phyloP scores from a whole-genome alignment of 1,284 basidiomycete species.

The Cryptococcus wingfieldii region DNA sequence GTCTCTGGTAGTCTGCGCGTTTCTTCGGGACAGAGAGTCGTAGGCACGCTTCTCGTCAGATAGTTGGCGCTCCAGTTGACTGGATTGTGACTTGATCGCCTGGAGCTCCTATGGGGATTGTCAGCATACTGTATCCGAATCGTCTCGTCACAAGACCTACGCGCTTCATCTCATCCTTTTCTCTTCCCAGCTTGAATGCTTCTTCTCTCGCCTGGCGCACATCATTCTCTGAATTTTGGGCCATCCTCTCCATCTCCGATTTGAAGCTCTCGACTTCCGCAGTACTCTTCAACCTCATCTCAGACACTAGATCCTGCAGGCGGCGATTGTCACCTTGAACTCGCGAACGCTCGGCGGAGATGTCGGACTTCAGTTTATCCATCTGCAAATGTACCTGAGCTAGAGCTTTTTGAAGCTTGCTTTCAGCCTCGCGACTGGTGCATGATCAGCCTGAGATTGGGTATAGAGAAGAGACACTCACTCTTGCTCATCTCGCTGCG shows the following conservation, averaged over 20 bases:
- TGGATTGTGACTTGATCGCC: constrained; percentile 1
- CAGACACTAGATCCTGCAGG: constrained; percentile 24
- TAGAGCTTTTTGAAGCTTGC: constrained; percentile 25
- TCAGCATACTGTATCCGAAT: background rate
- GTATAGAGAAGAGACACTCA: constrained; percentile 8
- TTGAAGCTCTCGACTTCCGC: constrained; percentile 17
- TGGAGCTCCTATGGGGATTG: constrained; percentile 11
- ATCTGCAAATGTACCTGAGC: constrained; percentile 31
- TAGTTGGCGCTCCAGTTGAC: constrained; percentile 19
- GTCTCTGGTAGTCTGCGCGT: constrained; percentile 1
- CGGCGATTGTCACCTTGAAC: constrained; percentile 30
- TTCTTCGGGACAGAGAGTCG: constrained; percentile 12
- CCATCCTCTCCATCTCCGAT: constrained; percentile 20
- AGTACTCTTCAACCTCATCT: constrained; percentile 19
- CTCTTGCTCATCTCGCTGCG: constrained; percentile 22
- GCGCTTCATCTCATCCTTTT: constrained; percentile 11
- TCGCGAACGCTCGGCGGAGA: constrained; percentile 25
- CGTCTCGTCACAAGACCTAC: constrained; percentile 3
- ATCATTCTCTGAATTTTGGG: constrained; percentile 14
- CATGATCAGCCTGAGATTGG: background rate
- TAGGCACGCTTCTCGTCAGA: constrained; percentile 12
- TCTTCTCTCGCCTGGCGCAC: constrained; percentile 11
- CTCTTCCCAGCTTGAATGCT: background rate
- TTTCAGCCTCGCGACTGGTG: constrained; percentile 20
- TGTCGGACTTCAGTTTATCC: constrained; percentile 26